Percentiles rank a stretch among this genome's conserved stretches.
Evolutionary conservation across 257 asterid genomes (phyloP).

Genomic region (Fraxinus cuspidata): DNA sequence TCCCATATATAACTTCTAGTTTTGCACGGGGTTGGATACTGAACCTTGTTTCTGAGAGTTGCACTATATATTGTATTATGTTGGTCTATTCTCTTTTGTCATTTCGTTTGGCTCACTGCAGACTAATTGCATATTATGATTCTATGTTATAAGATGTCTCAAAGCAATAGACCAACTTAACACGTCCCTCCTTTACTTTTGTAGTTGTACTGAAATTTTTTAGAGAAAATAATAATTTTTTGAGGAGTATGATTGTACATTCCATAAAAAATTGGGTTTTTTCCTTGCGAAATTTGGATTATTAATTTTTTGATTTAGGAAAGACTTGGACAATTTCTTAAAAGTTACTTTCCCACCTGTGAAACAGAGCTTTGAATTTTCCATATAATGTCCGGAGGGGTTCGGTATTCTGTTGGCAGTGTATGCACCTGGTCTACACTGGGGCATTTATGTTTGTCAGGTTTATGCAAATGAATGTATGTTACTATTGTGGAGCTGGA

Average conservation of each 20-base stretch:
- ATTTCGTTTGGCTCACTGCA: neutral
- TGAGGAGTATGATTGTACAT: neutral
- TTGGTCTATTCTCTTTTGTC: no score
- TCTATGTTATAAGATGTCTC: neutral
- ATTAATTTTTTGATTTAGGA: no score
- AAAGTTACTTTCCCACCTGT: neutral
- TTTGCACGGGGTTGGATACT: no score
- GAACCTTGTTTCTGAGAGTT: no score
- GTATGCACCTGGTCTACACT: neutral
- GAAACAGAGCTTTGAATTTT: neutral
- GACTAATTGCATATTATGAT: neutral
- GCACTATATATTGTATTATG: no score
- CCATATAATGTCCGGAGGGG: neutral
- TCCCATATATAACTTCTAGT: no score
- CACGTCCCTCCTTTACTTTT: no score
- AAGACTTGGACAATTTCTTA: neutral
- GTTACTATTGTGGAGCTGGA: neutral
- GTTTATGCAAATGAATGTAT: neutral
- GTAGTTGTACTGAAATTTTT: no score
- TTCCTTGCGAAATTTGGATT: neutral
- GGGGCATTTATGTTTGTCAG: neutral
- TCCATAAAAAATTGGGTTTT: neutral
- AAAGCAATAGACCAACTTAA: no score
- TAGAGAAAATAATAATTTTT: no score
- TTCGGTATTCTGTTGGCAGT: neutral